Percentiles rank a stretch among this genome's conserved stretches.
phyloP scores from a whole-genome alignment of 2,329 filamentous ascomycete species.

The Chalaropsis thielavioides region DNA sequence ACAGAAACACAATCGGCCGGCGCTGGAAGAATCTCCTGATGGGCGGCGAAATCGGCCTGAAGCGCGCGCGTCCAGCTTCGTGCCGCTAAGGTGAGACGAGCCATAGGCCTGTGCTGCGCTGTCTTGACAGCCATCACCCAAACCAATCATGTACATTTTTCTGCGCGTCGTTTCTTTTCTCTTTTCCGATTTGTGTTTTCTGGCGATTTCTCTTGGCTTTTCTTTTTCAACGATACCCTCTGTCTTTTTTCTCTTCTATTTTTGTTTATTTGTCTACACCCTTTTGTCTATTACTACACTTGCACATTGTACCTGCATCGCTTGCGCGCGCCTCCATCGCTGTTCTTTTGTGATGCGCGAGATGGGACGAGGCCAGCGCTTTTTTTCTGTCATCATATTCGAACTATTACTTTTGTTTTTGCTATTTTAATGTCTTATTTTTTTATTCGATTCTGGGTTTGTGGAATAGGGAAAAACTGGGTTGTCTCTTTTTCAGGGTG shows the following conservation, averaged over 20 bases:
- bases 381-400: not conserved
- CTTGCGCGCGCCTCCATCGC: not conserved
- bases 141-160: not conserved
- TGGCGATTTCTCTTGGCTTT: not conserved
- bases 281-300: not conserved
- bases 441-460: not conserved
- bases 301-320: not conserved
- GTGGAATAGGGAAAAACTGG: not conserved
- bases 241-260: constrained; percentile 7
- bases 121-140: not conserved
- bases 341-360: not conserved
- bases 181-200: constrained; percentile 2
- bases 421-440: not conserved
- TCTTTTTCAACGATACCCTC: constrained; percentile 6
- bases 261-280: not conserved
- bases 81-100: not conserved
- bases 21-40: constrained; percentile 50
- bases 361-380: no score
- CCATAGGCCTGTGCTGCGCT: no score
- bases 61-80: constrained; percentile 24
- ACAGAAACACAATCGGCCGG: constrained; percentile 40
- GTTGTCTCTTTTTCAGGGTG: not conserved
- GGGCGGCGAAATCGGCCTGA: constrained; percentile 45
- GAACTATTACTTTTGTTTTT: not conserved
- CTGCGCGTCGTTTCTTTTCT: not conserved